A percentile compares a stretch with the other conserved stretches of the same genome.
These are phyloP conservation scores for Phoma sp. DNA, from an alignment of 2,329 filamentous ascomycete genomes.

Conservation along the genomic window DNA sequence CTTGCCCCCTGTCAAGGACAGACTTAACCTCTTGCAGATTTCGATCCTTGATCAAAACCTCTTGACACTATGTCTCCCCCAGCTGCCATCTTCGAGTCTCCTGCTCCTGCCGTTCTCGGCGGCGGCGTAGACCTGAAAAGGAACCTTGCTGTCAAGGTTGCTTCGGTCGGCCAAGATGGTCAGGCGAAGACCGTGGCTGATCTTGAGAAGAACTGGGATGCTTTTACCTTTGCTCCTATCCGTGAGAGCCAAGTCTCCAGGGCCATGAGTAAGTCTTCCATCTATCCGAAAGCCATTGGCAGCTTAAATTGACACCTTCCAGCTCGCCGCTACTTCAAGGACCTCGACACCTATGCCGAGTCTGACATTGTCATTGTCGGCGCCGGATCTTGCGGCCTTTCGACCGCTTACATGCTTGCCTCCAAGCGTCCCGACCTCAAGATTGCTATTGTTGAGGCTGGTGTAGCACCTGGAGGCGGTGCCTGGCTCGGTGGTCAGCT, in stretches of 20 bases:
- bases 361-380: slow-evolving; percentile 93
- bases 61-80: slow-evolving; percentile 73
- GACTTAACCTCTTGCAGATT: slow-evolving; percentile 42
- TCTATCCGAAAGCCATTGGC: not conserved
- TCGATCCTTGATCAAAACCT: slow-evolving; percentile 39
- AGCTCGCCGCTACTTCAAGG: slow-evolving; percentile 83
- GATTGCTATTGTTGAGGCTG: slow-evolving; percentile 89
- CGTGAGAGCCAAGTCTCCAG: slow-evolving; percentile 91
- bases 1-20: slow-evolving; percentile 56
- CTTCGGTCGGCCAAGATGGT: slow-evolving; percentile 51
- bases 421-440: slow-evolving; percentile 86
- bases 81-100: slow-evolving; percentile 65
- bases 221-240: slow-evolving; percentile 83
- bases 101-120: slow-evolving; percentile 58
- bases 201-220: slow-evolving; percentile 78
- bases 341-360: slow-evolving; percentile 88
- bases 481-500: slow-evolving; percentile 94
- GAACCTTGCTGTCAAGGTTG: slow-evolving; percentile 55
- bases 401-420: slow-evolving; percentile 81
- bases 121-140: slow-evolving; percentile 45
- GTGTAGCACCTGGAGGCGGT: slow-evolving; percentile 81
- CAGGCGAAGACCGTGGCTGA: slow-evolving; percentile 65
- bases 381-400: slow-evolving; percentile 86
- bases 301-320: not conserved
- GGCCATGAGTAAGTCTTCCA: slow-evolving; percentile 69